These are phyloP conservation scores for Rhinocladiella similis DNA, from an alignment of 2,329 filamentous ascomycete species.

Conservation along the genomic window DNA sequence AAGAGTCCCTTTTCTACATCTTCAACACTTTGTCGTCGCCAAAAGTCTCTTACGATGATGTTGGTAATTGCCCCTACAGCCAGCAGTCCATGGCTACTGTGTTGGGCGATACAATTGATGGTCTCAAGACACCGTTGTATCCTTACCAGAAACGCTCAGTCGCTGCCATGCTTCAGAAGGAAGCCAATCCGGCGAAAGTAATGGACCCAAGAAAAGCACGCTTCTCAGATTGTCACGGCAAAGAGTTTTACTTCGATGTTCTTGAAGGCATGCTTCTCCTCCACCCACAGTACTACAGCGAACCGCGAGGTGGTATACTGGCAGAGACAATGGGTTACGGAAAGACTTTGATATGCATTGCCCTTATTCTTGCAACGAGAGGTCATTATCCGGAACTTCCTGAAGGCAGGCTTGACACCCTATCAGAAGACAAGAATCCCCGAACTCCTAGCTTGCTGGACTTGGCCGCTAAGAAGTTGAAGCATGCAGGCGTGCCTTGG, in stretches of 20 bases:
- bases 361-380: constrained; percentile 73
- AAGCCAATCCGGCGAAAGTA: constrained; percentile 62
- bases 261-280: constrained; percentile 62
- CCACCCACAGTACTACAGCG: constrained; percentile 72
- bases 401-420: constrained; percentile 53
- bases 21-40: constrained; percentile 51
- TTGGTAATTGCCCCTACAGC: constrained; percentile 35
- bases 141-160: constrained; percentile 78
- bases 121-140: constrained; percentile 63
- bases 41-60: constrained; percentile 32
- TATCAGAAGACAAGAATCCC: constrained; percentile 42
- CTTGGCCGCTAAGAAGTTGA: constrained; percentile 72
- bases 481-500: constrained; percentile 70
- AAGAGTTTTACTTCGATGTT: constrained; percentile 69
- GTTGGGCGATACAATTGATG: constrained; percentile 33
- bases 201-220: constrained; percentile 72
- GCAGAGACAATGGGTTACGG: constrained; percentile 60
- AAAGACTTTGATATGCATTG: constrained; percentile 84
- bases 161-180: constrained; percentile 80
- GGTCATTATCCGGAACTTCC: constrained; percentile 68
- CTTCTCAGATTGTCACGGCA: constrained; percentile 61
- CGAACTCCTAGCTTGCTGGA: constrained; percentile 65
- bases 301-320: constrained; percentile 63
- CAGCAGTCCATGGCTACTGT: constrained; percentile 39
- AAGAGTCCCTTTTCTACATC: constrained; percentile 52